A percentile compares a stretch with the other conserved stretches of the same genome.
Evolutionary conservation across 2,329 filamentous ascomycete genomes (phyloP).

Genomic region (Colletotrichum sidae): DNA sequence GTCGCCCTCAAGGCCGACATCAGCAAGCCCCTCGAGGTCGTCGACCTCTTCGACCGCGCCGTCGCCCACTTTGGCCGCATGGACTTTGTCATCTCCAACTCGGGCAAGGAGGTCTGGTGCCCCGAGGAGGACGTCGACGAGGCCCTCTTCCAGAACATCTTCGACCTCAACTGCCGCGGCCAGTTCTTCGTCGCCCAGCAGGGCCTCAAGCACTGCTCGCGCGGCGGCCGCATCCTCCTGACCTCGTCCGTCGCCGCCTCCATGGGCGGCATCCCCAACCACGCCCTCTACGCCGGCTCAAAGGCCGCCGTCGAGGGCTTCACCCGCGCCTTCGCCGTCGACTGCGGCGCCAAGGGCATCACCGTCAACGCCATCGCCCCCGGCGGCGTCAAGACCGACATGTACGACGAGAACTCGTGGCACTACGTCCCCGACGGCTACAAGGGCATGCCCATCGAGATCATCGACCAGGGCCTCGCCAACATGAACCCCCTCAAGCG

Average conservation of each 20-base stretch:
- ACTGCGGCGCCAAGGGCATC: conserved; percentile 75
- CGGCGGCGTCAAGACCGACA: conserved; percentile 80
- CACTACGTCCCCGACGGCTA: conserved; percentile 70
- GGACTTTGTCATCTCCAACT: conserved; percentile 80
- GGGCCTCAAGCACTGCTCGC: conserved; percentile 76
- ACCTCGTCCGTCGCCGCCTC: conserved; percentile 78
- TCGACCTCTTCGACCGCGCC: conserved; percentile 73
- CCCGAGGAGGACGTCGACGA: conserved; percentile 76
- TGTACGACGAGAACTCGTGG: conserved; percentile 79
- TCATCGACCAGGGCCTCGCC: conserved; percentile 66
- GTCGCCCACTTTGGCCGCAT: conserved; percentile 74
- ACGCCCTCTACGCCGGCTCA: conserved; percentile 77
- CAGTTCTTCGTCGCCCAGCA: conserved; percentile 85
- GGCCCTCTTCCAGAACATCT: conserved; percentile 78
- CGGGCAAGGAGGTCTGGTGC: conserved; percentile 78
- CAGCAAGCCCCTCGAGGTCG: conserved; percentile 68
- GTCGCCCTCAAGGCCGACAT: conserved; percentile 74
- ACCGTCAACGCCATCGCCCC: conserved; percentile 81
- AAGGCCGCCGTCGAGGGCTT: conserved; percentile 81
- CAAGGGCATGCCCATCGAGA: conserved; percentile 61
- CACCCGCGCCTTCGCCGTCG: conserved; percentile 77
- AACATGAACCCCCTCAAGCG: conserved; percentile 70
- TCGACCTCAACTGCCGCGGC: conserved; percentile 76
- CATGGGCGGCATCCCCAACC: conserved; percentile 74
- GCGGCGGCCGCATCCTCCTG: conserved; percentile 77